Evolutionary conservation across 345 rosid species (phyloP), one percentile per base, ranked within the genome.

Genomic region (Excoecaria cochinchinensis): DNA sequence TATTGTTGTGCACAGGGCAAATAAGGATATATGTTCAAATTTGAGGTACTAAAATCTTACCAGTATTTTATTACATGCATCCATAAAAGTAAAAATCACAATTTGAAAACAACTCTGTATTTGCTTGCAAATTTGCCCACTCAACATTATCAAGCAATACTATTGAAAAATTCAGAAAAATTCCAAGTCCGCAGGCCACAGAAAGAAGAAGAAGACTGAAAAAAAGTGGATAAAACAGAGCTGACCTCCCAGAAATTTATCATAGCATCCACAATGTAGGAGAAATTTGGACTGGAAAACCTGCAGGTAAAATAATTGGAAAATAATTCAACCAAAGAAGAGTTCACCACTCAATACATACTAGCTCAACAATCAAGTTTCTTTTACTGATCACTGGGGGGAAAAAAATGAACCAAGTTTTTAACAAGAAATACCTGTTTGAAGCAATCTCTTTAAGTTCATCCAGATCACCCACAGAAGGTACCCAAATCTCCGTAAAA

Each of bases 401-500:
- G 63, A 12, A 38, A 48, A 22, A 15, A 58, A 69, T 65, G 3
- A 53, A 62, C 22, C 40, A 75, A 62, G 22, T 50, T 65, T 59
- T 68, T 40, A 52, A 65, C 19, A 44, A 61, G 60, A 67, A 81
- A 72, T 82, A 93, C 97, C 97, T 87, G 53, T 83, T 82, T 53
- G 48, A 75, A 56, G 95, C 91, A 82, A 95, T 95, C 82, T 77
- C 87, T 87, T 79, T 86, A 72, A 95, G 96, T 78, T 95, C 99
- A 74, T 73, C 80, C 13, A 83, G 56, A 75, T 90, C 89, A 70
- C 77, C 70, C 75, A 95, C 90, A 76, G 93, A 79, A 56, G 98
- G 94, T 40, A 95, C 98, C 99, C 99, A 95, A 82, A 95, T 92
- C 89, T 95, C 99, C 22, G 99, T 95, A 75, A 95, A 95, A 70